A percentile compares a stretch with the other conserved stretches of the same genome.
These are phyloP conservation scores for Acacia acuminata DNA, from an alignment of 306 rosid genomes.

Conservation along the genomic window DNA sequence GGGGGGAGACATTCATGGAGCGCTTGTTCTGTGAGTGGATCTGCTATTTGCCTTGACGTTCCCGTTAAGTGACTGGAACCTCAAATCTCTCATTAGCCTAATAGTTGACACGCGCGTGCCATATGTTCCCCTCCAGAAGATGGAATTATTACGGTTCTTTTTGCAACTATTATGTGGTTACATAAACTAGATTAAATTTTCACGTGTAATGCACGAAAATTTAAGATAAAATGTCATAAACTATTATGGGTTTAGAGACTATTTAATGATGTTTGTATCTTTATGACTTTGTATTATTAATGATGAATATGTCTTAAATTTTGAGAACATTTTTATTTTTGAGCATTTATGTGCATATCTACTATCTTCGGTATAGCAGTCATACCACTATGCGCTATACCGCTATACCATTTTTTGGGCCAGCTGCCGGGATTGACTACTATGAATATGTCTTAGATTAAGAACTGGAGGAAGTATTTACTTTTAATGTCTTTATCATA, in stretches of 20 bases:
- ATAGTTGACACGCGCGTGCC: not conserved
- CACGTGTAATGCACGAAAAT: not conserved
- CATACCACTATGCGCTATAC: no score
- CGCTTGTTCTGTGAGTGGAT: conserved; percentile 45
- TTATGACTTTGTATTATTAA: no score
- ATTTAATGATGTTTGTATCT: no score
- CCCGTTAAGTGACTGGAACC: conserved; percentile 68
- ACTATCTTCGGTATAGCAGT: no score
- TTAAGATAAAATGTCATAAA: no score
- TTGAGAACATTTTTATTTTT: no score
- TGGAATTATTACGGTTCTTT: not conserved
- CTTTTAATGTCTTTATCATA: not conserved
- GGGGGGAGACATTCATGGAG: conserved; percentile 58
- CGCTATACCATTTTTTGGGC: no score
- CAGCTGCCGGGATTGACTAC: no score
- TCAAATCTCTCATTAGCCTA: not conserved
- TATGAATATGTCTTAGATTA: no score
- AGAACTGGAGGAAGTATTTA: not conserved
- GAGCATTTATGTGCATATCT: no score
- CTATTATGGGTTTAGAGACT: no score
- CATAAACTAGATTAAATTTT: not conserved
- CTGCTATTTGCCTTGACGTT: conserved; percentile 57
- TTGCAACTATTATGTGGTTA: not conserved
- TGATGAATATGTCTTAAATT: no score
- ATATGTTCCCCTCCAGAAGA: not conserved